Evolutionary conservation across 768 basidiomycete species (phyloP).

Genomic region (Lepiota brunneoincarnata): DNA sequence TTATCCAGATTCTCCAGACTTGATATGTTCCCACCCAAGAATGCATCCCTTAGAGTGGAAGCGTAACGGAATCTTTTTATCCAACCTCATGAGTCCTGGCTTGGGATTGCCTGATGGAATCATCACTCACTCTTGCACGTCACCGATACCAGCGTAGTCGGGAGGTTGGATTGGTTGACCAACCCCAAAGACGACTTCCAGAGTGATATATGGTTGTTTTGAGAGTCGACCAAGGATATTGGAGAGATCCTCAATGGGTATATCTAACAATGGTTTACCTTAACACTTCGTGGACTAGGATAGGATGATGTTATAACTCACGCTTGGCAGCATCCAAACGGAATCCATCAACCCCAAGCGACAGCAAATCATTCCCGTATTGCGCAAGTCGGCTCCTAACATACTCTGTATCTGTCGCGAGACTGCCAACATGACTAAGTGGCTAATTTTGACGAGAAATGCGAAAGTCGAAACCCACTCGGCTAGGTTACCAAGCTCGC

Average conservation of each 20-base stretch:
- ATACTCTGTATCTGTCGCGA: slow-evolving; percentile 60
- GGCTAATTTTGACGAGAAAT: not conserved
- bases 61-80: slow-evolving; percentile 58
- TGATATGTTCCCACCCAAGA: slow-evolving; percentile 48
- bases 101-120: not conserved
- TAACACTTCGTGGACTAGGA: not conserved
- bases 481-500: slow-evolving; percentile 48
- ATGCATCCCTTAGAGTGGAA: slow-evolving; percentile 46
- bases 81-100: not conserved
- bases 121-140: slow-evolving; percentile 57
- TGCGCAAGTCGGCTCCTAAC: slow-evolving; percentile 52
- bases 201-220: slow-evolving; percentile 52
- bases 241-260: slow-evolving; percentile 47
- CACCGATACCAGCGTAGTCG: slow-evolving; percentile 56
- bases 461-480: slow-evolving; percentile 36
- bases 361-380: slow-evolving; percentile 60
- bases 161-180: slow-evolving; percentile 55
- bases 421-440: slow-evolving; percentile 28
- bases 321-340: slow-evolving; percentile 67
- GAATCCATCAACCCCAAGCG: slow-evolving; percentile 60
- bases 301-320: slow-evolving; percentile 16
- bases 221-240: slow-evolving; percentile 49
- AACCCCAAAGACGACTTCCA: slow-evolving; percentile 52
- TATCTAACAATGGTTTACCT: slow-evolving; percentile 36
- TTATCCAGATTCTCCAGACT: slow-evolving; percentile 49